Conservation (phyloP, 2,329 filamentous ascomycete genomes). For the Botrytis squamosa region DNA sequence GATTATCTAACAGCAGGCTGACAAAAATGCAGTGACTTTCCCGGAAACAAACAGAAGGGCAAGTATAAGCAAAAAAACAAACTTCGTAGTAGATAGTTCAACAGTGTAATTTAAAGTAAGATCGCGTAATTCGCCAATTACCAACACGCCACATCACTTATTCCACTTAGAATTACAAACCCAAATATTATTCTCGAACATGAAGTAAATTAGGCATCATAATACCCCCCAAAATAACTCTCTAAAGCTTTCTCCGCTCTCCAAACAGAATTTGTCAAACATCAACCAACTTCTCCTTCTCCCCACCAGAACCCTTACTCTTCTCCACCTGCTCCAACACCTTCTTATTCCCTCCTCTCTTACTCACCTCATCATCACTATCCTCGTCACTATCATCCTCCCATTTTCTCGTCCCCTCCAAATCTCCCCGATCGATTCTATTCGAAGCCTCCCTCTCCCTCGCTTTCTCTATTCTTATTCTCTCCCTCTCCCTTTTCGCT, state of each 20-base stretch:
- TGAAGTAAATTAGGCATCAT: background rate
- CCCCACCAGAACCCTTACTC: constrained; percentile 22
- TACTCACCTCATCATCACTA: constrained; percentile 6
- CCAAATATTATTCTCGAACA: background rate
- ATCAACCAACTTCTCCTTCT: constrained; percentile 33
- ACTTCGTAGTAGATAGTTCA: background rate
- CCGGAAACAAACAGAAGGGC: background rate
- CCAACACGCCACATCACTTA: too few species aligned
- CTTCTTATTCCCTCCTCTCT: background rate
- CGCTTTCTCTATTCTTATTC: constrained; percentile 4
- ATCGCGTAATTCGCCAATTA: too few species aligned
- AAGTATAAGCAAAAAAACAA: background rate
- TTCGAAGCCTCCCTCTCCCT: constrained; percentile 2
- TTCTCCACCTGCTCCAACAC: background rate
- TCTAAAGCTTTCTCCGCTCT: background rate
- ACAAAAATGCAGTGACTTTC: background rate
- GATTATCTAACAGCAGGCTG: background rate
- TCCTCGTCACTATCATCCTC: constrained; percentile 30
- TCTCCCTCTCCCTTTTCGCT: constrained; percentile 21
- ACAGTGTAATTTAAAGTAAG: background rate
- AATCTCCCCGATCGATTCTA: constrained; percentile 27
- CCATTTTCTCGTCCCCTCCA: constrained; percentile 31
- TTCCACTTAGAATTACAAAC: background rate
- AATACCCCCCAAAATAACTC: background rate
- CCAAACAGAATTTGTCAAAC: constrained; percentile 20